Evolutionary conservation across 1,284 basidiomycete species (phyloP).

Genomic region (Sanghuangporus sanghuang): DNA sequence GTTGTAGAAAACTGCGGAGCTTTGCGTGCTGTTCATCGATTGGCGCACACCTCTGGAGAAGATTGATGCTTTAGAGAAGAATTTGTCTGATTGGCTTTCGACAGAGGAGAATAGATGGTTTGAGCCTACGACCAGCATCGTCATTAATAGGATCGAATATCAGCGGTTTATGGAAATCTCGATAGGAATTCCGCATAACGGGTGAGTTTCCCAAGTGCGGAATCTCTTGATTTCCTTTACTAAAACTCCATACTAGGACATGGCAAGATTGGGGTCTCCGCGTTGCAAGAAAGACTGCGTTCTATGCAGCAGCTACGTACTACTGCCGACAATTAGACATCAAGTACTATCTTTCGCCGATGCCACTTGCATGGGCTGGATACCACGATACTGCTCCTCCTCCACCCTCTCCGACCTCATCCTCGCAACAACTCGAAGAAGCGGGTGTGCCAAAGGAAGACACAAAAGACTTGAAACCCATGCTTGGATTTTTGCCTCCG

Average conservation of each 20-base stretch:
- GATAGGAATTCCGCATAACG: slow-evolving; percentile 65
- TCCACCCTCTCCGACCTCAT: slow-evolving; percentile 3
- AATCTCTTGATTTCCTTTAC: slow-evolving; percentile 16
- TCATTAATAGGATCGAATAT: slow-evolving; percentile 54
- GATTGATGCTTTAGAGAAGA: slow-evolving; percentile 58
- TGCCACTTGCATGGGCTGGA: slow-evolving; percentile 47
- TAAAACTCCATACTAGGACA: slow-evolving; percentile 15
- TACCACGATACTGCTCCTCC: background rate
- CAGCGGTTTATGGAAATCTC: slow-evolving; percentile 63
- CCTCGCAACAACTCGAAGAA: background rate
- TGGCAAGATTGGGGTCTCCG: slow-evolving; percentile 62
- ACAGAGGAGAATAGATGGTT: slow-evolving; percentile 76
- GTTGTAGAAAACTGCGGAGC: slow-evolving; percentile 60
- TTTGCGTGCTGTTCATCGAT: slow-evolving; percentile 60
- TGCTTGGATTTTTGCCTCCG: slow-evolving; percentile 49
- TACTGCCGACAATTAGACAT: slow-evolving; percentile 67
- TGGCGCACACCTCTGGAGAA: slow-evolving; percentile 71
- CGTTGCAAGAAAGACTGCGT: slow-evolving; percentile 59
- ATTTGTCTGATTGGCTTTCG: slow-evolving; percentile 65
- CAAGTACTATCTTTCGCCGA: slow-evolving; percentile 48
- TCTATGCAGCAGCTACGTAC: slow-evolving; percentile 69
- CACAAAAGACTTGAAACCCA: slow-evolving; percentile 29
- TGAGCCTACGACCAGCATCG: slow-evolving; percentile 57
- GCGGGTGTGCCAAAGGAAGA: slow-evolving; percentile 15
- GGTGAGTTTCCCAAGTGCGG: slow-evolving; percentile 33